phyloP scores from a whole-genome alignment of 2,329 filamentous ascomycete genomes.

The Lomentospora prolificans region DNA sequence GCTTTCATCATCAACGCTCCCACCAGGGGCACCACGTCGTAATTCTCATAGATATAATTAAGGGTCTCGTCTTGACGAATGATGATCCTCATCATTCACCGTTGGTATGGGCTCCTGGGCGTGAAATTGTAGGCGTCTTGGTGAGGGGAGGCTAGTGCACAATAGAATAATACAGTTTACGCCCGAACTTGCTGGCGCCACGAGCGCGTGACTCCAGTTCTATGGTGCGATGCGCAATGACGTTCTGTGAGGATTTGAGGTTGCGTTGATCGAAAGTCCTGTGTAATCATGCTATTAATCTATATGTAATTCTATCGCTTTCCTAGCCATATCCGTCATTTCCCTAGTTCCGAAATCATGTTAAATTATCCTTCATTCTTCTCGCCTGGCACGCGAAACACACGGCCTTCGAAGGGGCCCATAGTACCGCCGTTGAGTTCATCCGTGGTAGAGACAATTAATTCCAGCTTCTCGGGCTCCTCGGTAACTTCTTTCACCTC shows the following conservation, averaged over 20 bases:
- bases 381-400: not conserved
- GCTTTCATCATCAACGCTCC: constrained; percentile 54
- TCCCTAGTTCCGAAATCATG: not conserved
- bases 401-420: not conserved
- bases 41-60: not conserved
- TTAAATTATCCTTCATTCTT: not conserved
- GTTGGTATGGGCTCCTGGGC: not conserved
- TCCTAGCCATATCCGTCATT: no score
- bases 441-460: not conserved
- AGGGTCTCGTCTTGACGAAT: not conserved
- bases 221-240: no score
- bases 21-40: constrained; percentile 26
- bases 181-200: not conserved
- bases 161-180: not conserved
- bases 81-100: not conserved
- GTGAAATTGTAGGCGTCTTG: not conserved
- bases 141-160: not conserved
- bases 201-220: no score
- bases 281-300: not conserved
- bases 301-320: not conserved
- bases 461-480: not conserved
- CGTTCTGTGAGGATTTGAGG: no score
- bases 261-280: no score
- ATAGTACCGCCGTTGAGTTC: not conserved
- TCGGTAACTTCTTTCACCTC: not conserved